Evolutionary conservation across 2,329 filamentous ascomycete species (phyloP).

Genomic region (Cercospora sojina): DNA sequence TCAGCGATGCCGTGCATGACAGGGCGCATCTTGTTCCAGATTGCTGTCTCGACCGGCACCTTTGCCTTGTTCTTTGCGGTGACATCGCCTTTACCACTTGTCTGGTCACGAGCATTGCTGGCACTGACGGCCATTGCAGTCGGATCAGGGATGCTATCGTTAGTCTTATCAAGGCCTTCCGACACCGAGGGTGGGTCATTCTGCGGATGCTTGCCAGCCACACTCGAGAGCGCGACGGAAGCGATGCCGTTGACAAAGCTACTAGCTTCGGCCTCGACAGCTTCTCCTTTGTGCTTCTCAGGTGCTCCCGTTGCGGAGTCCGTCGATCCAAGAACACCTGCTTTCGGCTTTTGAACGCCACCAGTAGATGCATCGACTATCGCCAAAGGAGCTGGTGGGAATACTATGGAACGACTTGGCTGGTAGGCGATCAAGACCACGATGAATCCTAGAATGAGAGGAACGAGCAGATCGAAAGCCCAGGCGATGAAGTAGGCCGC

Average conservation of each 20-base stretch:
- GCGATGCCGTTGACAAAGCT: slow-evolving; percentile 76
- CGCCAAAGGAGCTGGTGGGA: slow-evolving; percentile 74
- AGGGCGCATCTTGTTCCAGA: slow-evolving; percentile 74
- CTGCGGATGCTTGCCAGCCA: slow-evolving; percentile 73
- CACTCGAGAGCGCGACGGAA: slow-evolving; percentile 69
- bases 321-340: slow-evolving; percentile 72
- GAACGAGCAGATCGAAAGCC: slow-evolving; percentile 68
- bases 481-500: slow-evolving; percentile 65
- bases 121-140: slow-evolving; percentile 56
- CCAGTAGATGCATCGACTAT: slow-evolving; percentile 69
- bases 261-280: slow-evolving; percentile 77
- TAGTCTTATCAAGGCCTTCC: slow-evolving; percentile 42
- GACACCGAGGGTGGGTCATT: slow-evolving; percentile 55
- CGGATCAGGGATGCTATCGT: slow-evolving; percentile 60
- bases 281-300: slow-evolving; percentile 79
- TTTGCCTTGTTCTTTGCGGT: slow-evolving; percentile 71
- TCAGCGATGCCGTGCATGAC: slow-evolving; percentile 66
- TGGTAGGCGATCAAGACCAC: slow-evolving; percentile 68
- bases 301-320: slow-evolving; percentile 78
- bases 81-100: slow-evolving; percentile 47
- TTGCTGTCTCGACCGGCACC: slow-evolving; percentile 70
- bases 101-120: slow-evolving; percentile 54
- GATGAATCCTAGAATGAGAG: slow-evolving; percentile 58
- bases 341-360: slow-evolving; percentile 72
- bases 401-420: slow-evolving; percentile 61